Conservation (phyloP, 345 rosid species). For the Citrus unshiu region DNA sequence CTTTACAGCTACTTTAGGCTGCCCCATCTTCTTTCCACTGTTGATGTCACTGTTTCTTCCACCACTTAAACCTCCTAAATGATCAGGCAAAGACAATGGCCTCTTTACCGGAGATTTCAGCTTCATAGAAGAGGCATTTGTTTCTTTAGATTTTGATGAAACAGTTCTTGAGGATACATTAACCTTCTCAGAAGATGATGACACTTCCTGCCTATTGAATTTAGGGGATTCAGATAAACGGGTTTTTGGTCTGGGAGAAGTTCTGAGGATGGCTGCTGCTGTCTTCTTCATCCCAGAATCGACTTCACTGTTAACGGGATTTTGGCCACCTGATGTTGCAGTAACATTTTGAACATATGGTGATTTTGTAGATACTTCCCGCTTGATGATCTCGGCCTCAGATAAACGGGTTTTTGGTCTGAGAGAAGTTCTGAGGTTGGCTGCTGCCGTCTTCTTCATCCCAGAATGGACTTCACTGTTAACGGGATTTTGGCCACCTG, state of each 20-base stretch:
- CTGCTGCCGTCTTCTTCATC: conserved; percentile 15
- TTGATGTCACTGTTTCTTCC: conserved; percentile 26
- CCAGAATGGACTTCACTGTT: not conserved
- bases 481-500: not conserved
- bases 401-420: conserved; percentile 18
- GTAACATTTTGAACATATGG: conserved; percentile 3
- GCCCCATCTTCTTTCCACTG: conserved; percentile 22
- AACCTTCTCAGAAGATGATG: conserved; percentile 23
- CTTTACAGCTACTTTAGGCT: conserved; percentile 25
- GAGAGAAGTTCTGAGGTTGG: conserved; percentile 17
- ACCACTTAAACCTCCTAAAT: conserved; percentile 26
- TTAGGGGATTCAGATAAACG: conserved; percentile 8
- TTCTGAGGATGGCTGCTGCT: conserved; percentile 16
- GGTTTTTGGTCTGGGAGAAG: conserved; percentile 22
- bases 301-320: not conserved
- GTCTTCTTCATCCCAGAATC: conserved; percentile 8
- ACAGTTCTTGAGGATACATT: conserved; percentile 23
- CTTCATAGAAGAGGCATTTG: conserved; percentile 31
- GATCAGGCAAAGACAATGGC: conserved; percentile 18
- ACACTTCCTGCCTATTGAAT: conserved; percentile 20
- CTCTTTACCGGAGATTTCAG: conserved; percentile 20
- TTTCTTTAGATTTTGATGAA: conserved; percentile 33
- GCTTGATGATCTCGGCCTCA: conserved; percentile 19
- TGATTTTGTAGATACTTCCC: conserved; percentile 21
- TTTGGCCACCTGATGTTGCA: conserved; percentile 4